These are phyloP conservation scores for Secale cereale DNA, from an alignment of 176 grass and related monocot species.

Conservation along the genomic window DNA sequence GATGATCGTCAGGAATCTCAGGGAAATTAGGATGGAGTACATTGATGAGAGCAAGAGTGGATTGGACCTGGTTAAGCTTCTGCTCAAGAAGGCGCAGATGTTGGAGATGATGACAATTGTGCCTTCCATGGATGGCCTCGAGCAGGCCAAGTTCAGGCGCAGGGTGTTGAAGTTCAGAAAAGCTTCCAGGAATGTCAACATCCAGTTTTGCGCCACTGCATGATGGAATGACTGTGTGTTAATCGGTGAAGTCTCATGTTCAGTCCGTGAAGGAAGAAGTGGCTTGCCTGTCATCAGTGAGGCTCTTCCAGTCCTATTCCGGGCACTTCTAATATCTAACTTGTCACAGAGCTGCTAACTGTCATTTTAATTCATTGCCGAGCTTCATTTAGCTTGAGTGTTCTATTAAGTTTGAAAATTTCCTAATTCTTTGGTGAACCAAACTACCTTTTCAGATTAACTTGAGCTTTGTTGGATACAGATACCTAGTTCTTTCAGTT, in stretches of 20 bases:
- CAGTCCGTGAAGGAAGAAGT: background rate
- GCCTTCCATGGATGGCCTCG: slow-evolving; percentile 61
- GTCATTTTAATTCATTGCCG: background rate
- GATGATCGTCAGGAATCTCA: slow-evolving; percentile 32
- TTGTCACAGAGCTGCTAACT: background rate
- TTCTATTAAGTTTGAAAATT: background rate
- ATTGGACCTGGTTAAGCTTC: slow-evolving; percentile 50
- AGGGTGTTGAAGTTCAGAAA: slow-evolving; percentile 48
- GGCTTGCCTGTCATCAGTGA: background rate
- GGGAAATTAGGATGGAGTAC: slow-evolving; percentile 42
- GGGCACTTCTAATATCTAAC: background rate
- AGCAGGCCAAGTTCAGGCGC: slow-evolving; percentile 48
- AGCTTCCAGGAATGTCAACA: slow-evolving; percentile 26
- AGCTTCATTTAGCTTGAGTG: slow-evolving; percentile 16
- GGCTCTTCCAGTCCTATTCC: background rate
- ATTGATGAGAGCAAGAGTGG: slow-evolving; percentile 59
- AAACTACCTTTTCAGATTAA: background rate
- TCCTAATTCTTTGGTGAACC: background rate
- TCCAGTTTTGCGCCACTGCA: slow-evolving; percentile 30
- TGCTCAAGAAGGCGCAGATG: slow-evolving; percentile 39
- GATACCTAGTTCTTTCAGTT: background rate
- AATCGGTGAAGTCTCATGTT: background rate
- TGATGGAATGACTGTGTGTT: slow-evolving; percentile 25
- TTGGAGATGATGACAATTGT: slow-evolving; percentile 53
- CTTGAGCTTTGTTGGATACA: background rate